Percentiles rank a stretch among this genome's conserved stretches.
Evolutionary conservation across 495 filamentous ascomycete genomes (phyloP).

Genomic region (Rostrohypoxylon terebratum): DNA sequence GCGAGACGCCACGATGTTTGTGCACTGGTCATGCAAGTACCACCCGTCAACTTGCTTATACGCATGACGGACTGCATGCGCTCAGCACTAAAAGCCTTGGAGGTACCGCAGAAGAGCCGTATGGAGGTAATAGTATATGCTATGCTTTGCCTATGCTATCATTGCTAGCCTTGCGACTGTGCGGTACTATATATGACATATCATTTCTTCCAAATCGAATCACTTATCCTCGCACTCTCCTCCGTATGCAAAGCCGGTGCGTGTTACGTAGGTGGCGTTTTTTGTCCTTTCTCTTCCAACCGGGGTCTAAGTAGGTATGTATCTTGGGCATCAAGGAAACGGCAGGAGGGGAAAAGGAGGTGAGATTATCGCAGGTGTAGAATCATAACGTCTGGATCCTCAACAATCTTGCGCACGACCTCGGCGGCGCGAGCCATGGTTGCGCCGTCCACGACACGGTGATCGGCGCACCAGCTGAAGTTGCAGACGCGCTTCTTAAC

Average conservation of each 20-base stretch:
- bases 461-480: constrained; percentile 98
- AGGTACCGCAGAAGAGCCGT: constrained; percentile 9
- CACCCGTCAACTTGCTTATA: constrained; percentile 27
- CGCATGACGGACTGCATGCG: constrained; percentile 30
- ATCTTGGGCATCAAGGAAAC: constrained; percentile 28
- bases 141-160: constrained; percentile 19
- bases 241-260: background rate
- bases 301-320: background rate
- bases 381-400: constrained; percentile 87
- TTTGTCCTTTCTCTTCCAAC: background rate
- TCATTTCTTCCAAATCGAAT: constrained; percentile 31
- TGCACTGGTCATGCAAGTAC: constrained; percentile 14
- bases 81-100: constrained; percentile 1
- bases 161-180: constrained; percentile 23
- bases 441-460: constrained; percentile 93
- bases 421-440: constrained; percentile 92
- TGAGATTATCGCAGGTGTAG: constrained; percentile 62
- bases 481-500: constrained; percentile 76
- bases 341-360: background rate
- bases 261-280: constrained; percentile 26
- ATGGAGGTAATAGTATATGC: constrained; percentile 19
- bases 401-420: constrained; percentile 77
- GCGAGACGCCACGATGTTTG: background rate
- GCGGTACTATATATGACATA: constrained; percentile 31
- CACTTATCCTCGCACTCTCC: constrained; percentile 7